Evolutionary conservation across 805 yeast genomes (phyloP).

Genomic region (Wickerhamiella qilinensis): DNA sequence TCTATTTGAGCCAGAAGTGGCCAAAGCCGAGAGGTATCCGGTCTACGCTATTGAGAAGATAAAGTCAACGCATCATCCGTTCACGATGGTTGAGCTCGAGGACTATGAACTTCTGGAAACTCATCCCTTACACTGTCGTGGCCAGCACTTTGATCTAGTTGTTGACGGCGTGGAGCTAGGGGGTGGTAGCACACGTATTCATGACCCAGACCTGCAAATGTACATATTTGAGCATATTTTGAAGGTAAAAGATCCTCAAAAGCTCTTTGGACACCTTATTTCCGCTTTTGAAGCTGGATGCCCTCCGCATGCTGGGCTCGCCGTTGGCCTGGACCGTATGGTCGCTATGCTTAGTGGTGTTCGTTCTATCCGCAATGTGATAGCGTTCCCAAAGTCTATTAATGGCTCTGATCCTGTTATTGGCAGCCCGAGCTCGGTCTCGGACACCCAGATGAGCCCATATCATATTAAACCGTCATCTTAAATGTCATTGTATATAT

Average conservation of each 20-base stretch:
- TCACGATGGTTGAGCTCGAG: slow-evolving; percentile 71
- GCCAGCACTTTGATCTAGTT: slow-evolving; percentile 90
- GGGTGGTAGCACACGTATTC: slow-evolving; percentile 93
- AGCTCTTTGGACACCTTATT: slow-evolving; percentile 71
- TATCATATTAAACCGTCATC: slow-evolving; percentile 32
- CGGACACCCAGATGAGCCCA: slow-evolving; percentile 31
- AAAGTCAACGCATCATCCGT: slow-evolving; percentile 89
- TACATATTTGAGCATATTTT: slow-evolving; percentile 54
- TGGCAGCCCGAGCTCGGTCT: slow-evolving; percentile 61
- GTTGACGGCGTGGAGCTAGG: slow-evolving; percentile 92
- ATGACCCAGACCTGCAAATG: slow-evolving; percentile 64
- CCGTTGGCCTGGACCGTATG: slow-evolving; percentile 85
- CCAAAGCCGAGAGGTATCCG: slow-evolving; percentile 34
- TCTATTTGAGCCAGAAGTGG: slow-evolving; percentile 51
- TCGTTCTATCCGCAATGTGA: slow-evolving; percentile 72
- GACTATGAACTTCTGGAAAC: slow-evolving; percentile 43
- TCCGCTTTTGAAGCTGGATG: slow-evolving; percentile 77
- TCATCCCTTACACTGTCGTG: slow-evolving; percentile 50
- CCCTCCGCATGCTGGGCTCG: slow-evolving; percentile 98
- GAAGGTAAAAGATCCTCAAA: slow-evolving; percentile 37
- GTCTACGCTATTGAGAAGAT: slow-evolving; percentile 31
- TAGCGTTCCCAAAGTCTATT: slow-evolving; percentile 89
- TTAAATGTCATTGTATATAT: background rate
- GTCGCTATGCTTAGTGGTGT: slow-evolving; percentile 79
- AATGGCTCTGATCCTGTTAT: slow-evolving; percentile 82